phyloP scores from a whole-genome alignment of 1,139 yeast genomes.

The Zygotorulaspora mrakii region DNA sequence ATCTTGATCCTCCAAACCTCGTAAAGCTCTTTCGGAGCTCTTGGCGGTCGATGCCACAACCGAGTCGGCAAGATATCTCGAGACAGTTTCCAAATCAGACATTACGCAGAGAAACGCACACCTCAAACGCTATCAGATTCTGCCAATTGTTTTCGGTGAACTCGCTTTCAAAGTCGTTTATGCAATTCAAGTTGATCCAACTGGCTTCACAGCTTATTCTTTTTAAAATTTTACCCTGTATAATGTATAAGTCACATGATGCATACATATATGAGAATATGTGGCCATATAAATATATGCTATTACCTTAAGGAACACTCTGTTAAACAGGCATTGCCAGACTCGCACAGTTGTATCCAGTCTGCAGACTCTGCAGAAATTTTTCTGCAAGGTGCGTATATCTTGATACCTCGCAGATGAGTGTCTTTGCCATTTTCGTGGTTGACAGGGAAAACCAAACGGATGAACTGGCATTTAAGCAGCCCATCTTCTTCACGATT shows the following conservation, averaged over 20 bases:
- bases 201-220: too few relatives aligned
- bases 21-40: constrained; percentile 57
- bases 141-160: neutral
- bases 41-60: constrained; percentile 48
- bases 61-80: constrained; percentile 39
- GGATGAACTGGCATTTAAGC: constrained; percentile 68
- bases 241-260: constrained; percentile 3
- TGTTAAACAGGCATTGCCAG: constrained; percentile 12
- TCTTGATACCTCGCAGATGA: constrained; percentile 70
- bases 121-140: neutral
- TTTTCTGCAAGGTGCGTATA: constrained; percentile 44
- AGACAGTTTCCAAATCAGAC: constrained; percentile 39
- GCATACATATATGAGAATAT: too few relatives aligned
- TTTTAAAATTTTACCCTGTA: constrained; percentile 3
- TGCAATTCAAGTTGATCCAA: too few relatives aligned
- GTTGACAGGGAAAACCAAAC: constrained; percentile 68
- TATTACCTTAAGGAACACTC: constrained; percentile 14
- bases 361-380: constrained; percentile 13
- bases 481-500: constrained; percentile 52
- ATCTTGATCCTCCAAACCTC: constrained; percentile 56
- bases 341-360: constrained; percentile 11
- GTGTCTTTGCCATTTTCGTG: constrained; percentile 97
- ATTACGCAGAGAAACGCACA: constrained; percentile 9
- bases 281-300: too few relatives aligned
- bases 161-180: too few relatives aligned